phyloP scores from a whole-genome alignment of 768 basidiomycete genomes.

The Lentinula edodes region DNA sequence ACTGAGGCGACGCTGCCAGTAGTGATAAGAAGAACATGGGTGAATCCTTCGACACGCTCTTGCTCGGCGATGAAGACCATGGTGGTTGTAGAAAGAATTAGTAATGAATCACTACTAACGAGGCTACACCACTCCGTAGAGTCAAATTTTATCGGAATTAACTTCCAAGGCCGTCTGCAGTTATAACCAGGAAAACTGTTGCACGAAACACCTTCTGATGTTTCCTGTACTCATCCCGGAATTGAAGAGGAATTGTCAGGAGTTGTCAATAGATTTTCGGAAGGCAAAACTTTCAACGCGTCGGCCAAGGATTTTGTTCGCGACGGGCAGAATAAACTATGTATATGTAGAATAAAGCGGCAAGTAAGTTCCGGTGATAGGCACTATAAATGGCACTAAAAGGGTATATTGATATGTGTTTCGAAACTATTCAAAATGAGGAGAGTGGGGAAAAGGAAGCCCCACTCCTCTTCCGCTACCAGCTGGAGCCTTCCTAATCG shows the following conservation, averaged over 20 bases:
- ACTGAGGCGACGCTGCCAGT: conserved; percentile 96
- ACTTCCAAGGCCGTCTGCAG: background rate
- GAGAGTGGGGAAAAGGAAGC: background rate
- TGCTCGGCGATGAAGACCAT: conserved; percentile 32
- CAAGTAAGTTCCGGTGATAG: background rate
- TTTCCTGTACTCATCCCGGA: background rate
- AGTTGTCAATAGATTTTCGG: background rate
- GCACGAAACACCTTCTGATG: too few relatives aligned
- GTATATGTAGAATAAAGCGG: background rate
- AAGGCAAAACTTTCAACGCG: background rate
- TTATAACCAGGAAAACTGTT: too few relatives aligned
- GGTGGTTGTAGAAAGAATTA: background rate
- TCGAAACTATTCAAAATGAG: background rate
- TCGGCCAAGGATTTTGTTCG: background rate
- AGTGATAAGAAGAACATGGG: conserved; percentile 77
- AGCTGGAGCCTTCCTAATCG: too few relatives aligned
- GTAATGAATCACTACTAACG: background rate
- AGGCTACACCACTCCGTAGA: background rate
- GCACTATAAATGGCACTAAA: background rate
- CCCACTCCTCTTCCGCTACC: background rate
- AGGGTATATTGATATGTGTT: background rate
- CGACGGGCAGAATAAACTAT: background rate
- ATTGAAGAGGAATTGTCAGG: too few relatives aligned
- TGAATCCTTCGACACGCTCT: conserved; percentile 35
- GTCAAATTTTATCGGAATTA: background rate